A percentile compares a stretch with the other conserved stretches of the same genome.
Conservation (phyloP, 257 asterid species). For the Gentiana macrophylla region DNA sequence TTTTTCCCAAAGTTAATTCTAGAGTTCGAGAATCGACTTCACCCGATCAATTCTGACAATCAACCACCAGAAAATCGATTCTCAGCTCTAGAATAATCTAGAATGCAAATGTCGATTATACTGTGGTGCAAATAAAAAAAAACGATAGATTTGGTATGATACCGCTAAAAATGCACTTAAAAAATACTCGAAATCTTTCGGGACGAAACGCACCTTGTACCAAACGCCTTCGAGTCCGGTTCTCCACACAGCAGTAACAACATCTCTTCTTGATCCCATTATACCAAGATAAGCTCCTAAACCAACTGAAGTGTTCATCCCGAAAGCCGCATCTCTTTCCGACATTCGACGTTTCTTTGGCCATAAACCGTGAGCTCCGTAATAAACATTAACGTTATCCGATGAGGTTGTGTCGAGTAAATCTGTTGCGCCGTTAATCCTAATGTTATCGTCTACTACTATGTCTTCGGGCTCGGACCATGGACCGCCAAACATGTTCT, state of each 20-base stretch:
- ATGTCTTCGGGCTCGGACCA: conserved; percentile 80
- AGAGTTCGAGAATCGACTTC: no score
- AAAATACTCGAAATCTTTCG: not conserved
- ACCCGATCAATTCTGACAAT: no score
- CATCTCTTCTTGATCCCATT: conserved; percentile 99
- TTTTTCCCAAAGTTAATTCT: no score
- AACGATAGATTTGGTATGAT: no score
- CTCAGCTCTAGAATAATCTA: no score
- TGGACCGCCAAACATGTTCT: conserved; percentile 96
- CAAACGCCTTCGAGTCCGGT: conserved; percentile 98
- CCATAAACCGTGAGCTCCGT: conserved; percentile 84
- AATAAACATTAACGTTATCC: conserved; percentile 39
- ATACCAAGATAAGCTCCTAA: conserved; percentile 97
- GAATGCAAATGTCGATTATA: no score
- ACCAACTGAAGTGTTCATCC: conserved; percentile 87
- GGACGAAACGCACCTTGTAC: conserved; percentile 60
- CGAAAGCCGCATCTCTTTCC: conserved; percentile 98
- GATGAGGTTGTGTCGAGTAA: conserved; percentile 38
- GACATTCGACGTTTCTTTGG: conserved; percentile 98
- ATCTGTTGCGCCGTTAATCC: conserved; percentile 41
- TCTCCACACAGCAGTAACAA: conserved; percentile 94
- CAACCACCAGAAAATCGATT: no score
- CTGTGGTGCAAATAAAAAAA: no score
- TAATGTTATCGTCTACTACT: conserved; percentile 39
- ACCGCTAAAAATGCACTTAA: no score